phyloP scores from a whole-genome alignment of 2,329 filamentous ascomycete species.

The Purpureocillium takamizusanense region DNA sequence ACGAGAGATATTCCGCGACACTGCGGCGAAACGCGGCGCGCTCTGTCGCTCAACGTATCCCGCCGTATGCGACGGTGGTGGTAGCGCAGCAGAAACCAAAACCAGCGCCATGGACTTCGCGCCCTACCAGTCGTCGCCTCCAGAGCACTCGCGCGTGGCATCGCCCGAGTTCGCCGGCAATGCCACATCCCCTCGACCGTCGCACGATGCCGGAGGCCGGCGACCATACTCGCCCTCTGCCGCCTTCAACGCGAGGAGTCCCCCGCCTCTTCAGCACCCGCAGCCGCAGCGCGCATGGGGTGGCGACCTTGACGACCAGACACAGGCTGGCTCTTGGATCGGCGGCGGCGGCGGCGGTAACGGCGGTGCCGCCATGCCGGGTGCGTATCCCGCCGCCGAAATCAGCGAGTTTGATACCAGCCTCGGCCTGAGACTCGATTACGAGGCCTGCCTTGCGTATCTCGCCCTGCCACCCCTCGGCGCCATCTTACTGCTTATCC shows the following conservation, averaged over 20 bases:
- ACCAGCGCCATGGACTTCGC: conserved; percentile 98
- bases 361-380: conserved; percentile 16
- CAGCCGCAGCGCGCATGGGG: conserved; percentile 49
- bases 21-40: too few species aligned
- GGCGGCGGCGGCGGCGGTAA: conserved; percentile 9
- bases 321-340: conserved; percentile 12
- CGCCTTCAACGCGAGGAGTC: conserved; percentile 29
- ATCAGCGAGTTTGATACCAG: conserved; percentile 86
- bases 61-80: too few species aligned
- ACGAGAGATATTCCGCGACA: too few species aligned
- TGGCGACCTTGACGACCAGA: conserved; percentile 27
- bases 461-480: conserved; percentile 76
- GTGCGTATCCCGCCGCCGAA: conserved; percentile 33
- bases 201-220: conserved; percentile 42
- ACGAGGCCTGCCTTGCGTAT: conserved; percentile 88
- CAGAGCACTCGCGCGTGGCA: conserved; percentile 72
- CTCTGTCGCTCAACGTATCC: too few species aligned
- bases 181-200: conserved; percentile 41
- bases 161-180: conserved; percentile 46
- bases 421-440: conserved; percentile 74
- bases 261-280: conserved; percentile 35
- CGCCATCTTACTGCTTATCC: conserved; percentile 70
- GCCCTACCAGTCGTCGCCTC: conserved; percentile 88
- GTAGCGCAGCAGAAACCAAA: too few species aligned
- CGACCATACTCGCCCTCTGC: conserved; percentile 41